Base-by-base conservation (phyloP, 805 yeast genomes). In the Saccharomycopsis babjevae region DNA sequence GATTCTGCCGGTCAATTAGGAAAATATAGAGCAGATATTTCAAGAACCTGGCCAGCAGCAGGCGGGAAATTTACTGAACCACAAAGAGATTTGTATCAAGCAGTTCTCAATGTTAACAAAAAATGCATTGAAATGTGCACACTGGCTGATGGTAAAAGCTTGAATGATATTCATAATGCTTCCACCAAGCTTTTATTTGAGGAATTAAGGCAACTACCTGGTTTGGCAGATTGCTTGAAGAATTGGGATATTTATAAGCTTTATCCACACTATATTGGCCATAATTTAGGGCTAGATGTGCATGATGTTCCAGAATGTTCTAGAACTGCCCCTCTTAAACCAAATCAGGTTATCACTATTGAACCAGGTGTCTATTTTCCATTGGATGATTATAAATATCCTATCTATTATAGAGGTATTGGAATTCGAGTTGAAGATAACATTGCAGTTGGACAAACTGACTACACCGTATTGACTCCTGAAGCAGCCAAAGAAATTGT, bases 361-460 rank as follows among this genome's bases (percentile, higher is more conserved):
- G 99, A 96, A 71, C 99, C 99, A 0, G 99, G 99, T 32, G 79
- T 94, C 34, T 94, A 94, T 70, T 81, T 96, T 52, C 98, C 99
- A 0, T 39, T 59, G 18, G 77, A 81, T 66, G 83, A 80, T 59
- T 66, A 69, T 30, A 77, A 76, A 61, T 93, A 85, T 79, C 98
- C 99, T 25, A 77, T 80, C 64, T 83, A 83, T 67, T 93, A 82
- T 75, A 85, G 89, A 68, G 92, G 92, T 36, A 86, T 94, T 57
- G 99, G 98, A 1, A 88, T 94, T 30, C 83, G 99, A 67, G 88
- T 94, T 38, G 99, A 94, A 72, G 99, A 94, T 74, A 92, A 94
- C 71, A 80, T 93, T 42, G 96, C 87, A 0, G 82, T 92, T 42
- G 96, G 96, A 0, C 70, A 77, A n/a, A 74, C 77, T 20, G 72